Percentiles rank a stretch among this genome's conserved stretches.
These are phyloP conservation scores for Blattamonas nauphoetae DNA, from an alignment of 78 protist species.

Conservation along the genomic window DNA sequence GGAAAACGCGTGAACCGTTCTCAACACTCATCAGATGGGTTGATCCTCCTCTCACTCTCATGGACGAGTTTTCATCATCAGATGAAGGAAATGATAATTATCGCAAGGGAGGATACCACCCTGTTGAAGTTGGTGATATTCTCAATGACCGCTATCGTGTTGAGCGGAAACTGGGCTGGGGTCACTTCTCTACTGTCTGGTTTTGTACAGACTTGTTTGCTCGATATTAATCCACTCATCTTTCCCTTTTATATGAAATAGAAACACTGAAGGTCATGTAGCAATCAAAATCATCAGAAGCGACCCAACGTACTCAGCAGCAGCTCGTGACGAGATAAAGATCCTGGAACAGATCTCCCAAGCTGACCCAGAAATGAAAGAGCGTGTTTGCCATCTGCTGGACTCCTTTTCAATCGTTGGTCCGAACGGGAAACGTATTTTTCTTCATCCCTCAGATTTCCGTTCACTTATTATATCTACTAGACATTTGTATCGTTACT, in stretches of 20 bases:
- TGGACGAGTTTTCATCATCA: neutral
- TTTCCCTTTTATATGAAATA: neutral
- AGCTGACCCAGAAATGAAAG: neutral
- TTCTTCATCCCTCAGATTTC: neutral
- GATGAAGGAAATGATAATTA: slow-evolving; percentile 14
- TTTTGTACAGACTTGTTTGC: neutral
- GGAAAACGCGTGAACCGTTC: too few species aligned
- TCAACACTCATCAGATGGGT: too few species aligned
- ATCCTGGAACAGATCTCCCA: slow-evolving; percentile 5
- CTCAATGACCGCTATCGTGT: slow-evolving; percentile 8
- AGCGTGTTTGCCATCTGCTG: neutral
- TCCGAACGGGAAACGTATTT: slow-evolving; percentile 5
- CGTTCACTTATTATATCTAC: neutral
- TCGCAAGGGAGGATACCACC: slow-evolving; percentile 28
- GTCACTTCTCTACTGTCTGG: slow-evolving; percentile 38
- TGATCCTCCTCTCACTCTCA: neutral
- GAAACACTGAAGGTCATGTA: neutral
- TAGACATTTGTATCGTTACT: slow-evolving; percentile 23
- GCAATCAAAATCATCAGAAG: slow-evolving; percentile 25
- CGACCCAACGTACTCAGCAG: slow-evolving; percentile 13
- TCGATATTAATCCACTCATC: neutral
- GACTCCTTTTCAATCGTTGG: neutral
- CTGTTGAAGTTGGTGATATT: slow-evolving; percentile 19
- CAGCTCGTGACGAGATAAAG: slow-evolving; percentile 24
- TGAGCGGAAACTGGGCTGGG: slow-evolving; percentile 28